These are phyloP conservation scores for Geotrichum australiense DNA, from an alignment of 1,139 yeast genomes.

Conservation along the genomic window DNA sequence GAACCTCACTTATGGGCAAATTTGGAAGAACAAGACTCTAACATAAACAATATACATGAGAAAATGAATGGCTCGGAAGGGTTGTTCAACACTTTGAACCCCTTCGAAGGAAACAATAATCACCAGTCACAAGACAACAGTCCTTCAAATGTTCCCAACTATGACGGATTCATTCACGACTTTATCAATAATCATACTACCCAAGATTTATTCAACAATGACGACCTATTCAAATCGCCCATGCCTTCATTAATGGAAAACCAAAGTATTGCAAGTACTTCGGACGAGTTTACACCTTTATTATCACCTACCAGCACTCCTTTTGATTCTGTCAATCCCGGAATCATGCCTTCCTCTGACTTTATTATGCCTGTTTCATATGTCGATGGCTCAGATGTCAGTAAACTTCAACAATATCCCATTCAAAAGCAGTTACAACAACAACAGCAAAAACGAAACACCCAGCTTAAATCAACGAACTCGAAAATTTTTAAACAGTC, in stretches of 20 bases:
- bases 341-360: constrained; percentile 23
- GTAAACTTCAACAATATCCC: constrained; percentile 11
- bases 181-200: constrained; percentile 6
- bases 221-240: constrained; percentile 26
- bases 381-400: constrained; percentile 36
- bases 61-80: no score
- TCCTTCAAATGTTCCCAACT: constrained; percentile 9
- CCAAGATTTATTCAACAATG: constrained; percentile 14
- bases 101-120: constrained; percentile 4
- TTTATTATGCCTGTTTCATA: constrained; percentile 31
- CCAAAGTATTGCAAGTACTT: constrained; percentile 7
- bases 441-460: constrained; percentile 12
- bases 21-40: constrained; percentile 5
- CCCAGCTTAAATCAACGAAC: constrained; percentile 9
- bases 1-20: constrained; percentile 9
- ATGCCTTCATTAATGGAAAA: constrained; percentile 15
- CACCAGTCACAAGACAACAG: constrained; percentile 1
- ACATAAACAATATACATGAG: no score
- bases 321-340: constrained; percentile 36
- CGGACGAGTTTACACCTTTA: constrained; percentile 53
- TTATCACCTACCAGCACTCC: constrained; percentile 73
- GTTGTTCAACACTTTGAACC: constrained; percentile 7
- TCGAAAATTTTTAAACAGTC: constrained; percentile 24
- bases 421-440: constrained; percentile 14
- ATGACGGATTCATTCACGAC: constrained; percentile 9